phyloP scores from a whole-genome alignment of 164 flowering plant genomes.

The Stephania yunnanensis region DNA sequence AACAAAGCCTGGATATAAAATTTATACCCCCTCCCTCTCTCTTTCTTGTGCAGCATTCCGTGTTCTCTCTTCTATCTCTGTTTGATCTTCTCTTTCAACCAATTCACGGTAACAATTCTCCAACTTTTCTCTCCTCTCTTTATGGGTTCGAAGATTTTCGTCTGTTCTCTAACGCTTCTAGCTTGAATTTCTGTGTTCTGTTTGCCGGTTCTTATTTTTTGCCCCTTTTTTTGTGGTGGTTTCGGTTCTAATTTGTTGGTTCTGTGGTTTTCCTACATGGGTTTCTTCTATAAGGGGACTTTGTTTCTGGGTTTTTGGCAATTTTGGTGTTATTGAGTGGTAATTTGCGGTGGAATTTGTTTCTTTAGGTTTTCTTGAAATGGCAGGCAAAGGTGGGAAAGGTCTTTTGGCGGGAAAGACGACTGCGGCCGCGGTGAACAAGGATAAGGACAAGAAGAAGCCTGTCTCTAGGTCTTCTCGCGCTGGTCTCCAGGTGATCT shows the following conservation, averaged over 20 bases:
- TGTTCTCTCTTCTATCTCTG: not conserved
- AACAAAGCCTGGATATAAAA: too few species aligned
- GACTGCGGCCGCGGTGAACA: constrained; percentile 57
- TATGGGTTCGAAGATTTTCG: not conserved
- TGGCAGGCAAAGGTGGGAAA: constrained; percentile 87
- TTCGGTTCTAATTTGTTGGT: not conserved
- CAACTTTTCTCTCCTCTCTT: not conserved
- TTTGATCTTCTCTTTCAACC: not conserved
- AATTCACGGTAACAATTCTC: not conserved
- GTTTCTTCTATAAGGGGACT: not conserved
- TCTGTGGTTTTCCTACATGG: not conserved
- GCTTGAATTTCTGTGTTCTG: not conserved
- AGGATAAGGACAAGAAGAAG: constrained; percentile 65
- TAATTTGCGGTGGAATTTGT: too few species aligned
- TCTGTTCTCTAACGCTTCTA: not conserved
- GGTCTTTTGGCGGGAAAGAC: constrained; percentile 73
- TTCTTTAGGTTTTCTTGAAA: constrained; percentile 10
- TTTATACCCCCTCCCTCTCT: too few species aligned
- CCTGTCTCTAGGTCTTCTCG: constrained; percentile 61
- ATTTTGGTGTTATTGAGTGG: not conserved
- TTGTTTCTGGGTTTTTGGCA: not conserved
- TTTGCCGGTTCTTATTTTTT: not conserved
- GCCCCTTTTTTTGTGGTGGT: not conserved
- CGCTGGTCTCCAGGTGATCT: constrained; percentile 69
- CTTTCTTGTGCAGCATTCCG: not conserved